These are phyloP conservation scores for Kuraishia capsulata DNA, from an alignment of 805 yeast genomes.

Conservation along the genomic window DNA sequence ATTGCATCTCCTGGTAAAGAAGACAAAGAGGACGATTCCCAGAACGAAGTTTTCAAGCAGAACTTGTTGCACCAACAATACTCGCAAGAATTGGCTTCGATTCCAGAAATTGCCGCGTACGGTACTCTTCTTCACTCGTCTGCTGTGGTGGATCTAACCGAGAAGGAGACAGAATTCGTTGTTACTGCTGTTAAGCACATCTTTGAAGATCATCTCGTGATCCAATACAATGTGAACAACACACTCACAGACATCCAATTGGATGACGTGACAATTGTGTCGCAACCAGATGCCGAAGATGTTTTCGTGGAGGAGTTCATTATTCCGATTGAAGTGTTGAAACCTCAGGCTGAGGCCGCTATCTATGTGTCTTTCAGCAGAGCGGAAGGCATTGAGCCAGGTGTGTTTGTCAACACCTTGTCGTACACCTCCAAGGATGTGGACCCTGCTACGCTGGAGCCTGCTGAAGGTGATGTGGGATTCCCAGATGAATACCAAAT, in stretches of 20 bases:
- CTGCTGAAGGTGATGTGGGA: slow-evolving; percentile 69
- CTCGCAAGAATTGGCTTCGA: slow-evolving; percentile 56
- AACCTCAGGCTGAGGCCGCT: slow-evolving; percentile 63
- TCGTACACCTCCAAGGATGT: slow-evolving; percentile 73
- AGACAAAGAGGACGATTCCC: slow-evolving; percentile 12
- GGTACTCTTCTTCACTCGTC: slow-evolving; percentile 76
- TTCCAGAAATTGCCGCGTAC: slow-evolving; percentile 65
- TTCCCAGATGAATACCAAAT: slow-evolving; percentile 90
- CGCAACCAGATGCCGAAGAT: slow-evolving; percentile 51
- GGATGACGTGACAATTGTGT: slow-evolving; percentile 65
- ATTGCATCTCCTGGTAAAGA: slow-evolving; percentile 13
- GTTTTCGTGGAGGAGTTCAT: slow-evolving; percentile 59
- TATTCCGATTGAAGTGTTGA: slow-evolving; percentile 62
- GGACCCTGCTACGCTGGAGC: slow-evolving; percentile 60
- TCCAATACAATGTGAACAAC: slow-evolving; percentile 79
- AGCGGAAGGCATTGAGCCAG: slow-evolving; percentile 31
- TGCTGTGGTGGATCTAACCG: slow-evolving; percentile 61
- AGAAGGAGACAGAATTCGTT: slow-evolving; percentile 87
- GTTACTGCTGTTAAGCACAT: slow-evolving; percentile 79
- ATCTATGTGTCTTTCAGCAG: slow-evolving; percentile 71
- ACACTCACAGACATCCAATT: slow-evolving; percentile 73
- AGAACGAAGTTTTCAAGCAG: slow-evolving; percentile 18
- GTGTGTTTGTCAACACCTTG: slow-evolving; percentile 54
- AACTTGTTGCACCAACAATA: slow-evolving; percentile 50
- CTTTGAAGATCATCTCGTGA: slow-evolving; percentile 61